These are phyloP conservation scores for Cladosporium sp. DNA, from an alignment of 2,329 filamentous ascomycete genomes.

Conservation along the genomic window DNA sequence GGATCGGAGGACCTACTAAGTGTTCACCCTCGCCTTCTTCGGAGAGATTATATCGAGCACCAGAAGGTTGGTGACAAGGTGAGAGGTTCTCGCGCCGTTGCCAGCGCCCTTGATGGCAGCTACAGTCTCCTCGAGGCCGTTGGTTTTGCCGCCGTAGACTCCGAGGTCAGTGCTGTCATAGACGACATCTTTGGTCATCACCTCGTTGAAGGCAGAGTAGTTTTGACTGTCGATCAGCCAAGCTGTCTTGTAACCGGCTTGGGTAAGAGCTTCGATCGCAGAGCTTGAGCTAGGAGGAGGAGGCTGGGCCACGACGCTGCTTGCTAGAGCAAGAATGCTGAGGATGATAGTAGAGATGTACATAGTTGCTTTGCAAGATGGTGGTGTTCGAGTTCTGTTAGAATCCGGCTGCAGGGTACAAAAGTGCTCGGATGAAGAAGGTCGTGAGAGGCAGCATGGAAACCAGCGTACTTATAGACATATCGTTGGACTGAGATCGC, in stretches of 20 bases:
- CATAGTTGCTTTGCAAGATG: background rate
- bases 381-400: too few species aligned
- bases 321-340: background rate
- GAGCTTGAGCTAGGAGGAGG: background rate
- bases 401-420: too few species aligned
- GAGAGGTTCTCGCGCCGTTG: slow-evolving; percentile 18
- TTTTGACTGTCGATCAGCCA: slow-evolving; percentile 23
- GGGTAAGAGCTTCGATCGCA: slow-evolving; percentile 21
- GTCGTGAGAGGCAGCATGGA: too few species aligned
- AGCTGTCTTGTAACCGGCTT: slow-evolving; percentile 22
- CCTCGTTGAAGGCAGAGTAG: slow-evolving; percentile 19
- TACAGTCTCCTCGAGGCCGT: slow-evolving; percentile 17
- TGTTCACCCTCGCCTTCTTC: slow-evolving; percentile 21
- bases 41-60: slow-evolving; percentile 19
- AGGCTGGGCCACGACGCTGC: background rate
- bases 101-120: slow-evolving; percentile 12
- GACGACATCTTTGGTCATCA: slow-evolving; percentile 21
- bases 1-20: slow-evolving; percentile 16
- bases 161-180: slow-evolving; percentile 20
- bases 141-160: slow-evolving; percentile 19
- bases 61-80: slow-evolving; percentile 22
- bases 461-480: background rate
- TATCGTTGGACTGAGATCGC: background rate
- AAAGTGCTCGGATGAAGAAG: too few species aligned
- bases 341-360: background rate